Evolutionary conservation across 495 filamentous ascomycete genomes (phyloP), one percentile per base, ranked within the genome.

Genomic region (Penicillium dipodomyicola): DNA sequence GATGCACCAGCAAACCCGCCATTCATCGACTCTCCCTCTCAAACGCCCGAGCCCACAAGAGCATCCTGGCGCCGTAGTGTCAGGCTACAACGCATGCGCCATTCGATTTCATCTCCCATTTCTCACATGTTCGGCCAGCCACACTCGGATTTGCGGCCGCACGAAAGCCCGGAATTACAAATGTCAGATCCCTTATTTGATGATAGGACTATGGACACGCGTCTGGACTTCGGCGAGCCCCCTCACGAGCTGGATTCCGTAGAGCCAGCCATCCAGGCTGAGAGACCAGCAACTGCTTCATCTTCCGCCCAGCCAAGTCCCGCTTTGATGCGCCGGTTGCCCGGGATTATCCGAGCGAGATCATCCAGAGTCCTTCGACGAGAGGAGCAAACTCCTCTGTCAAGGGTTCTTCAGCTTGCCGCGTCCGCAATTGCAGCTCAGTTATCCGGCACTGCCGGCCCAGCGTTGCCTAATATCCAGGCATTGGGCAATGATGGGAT

Each of bases 341-440:
- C 77, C 6, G 71, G 65, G 56, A 59, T 79, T 45, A 52, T 82
- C 9, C 68, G 80, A 56, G 68, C 80, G 46, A 72, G 81, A 43
- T 78, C 80, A 32, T 70, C 79, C 22, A 69, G 82, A 47, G 63
- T 73, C 12, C 63, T 80, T 49, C 75, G 80, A 25, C 79, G 78
- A 54, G 78, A 83, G 57, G 82, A 85, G 50, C 82, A 83, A 48
- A 81, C 80, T 8, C 78, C 82, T 50, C 63, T 84, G 17, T 82
- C 82, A 32, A 77, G 80, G 29, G 77, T 85, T 17, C 68, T 85
- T 27, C 83, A 82, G 32, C 73, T 84, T 44, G 82, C 82, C 29
- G 82, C 82, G n/a, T 75, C 81, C 22, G 80, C 80, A 9, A 83
- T 84, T 49, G 82, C 82, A 45, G 80, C 82, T 39, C 83, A 84